Percentiles rank a stretch among this genome's conserved stretches.
These are phyloP conservation scores for Geotrichum siamense DNA, from an alignment of 1,139 yeast species.

Conservation along the genomic window DNA sequence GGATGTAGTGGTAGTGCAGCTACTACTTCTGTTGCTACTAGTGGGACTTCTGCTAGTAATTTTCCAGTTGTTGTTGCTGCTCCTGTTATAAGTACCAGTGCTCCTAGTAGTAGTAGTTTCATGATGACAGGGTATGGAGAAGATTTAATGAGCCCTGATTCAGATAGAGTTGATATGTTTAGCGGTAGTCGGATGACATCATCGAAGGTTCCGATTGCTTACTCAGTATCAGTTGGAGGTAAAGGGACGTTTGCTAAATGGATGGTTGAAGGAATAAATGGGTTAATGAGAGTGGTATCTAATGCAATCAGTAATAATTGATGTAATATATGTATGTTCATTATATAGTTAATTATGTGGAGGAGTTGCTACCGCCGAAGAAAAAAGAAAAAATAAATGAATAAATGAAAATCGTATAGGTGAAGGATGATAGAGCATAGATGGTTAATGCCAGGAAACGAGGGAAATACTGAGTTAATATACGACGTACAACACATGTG, in stretches of 20 bases:
- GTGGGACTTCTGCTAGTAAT: neutral
- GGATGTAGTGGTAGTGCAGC: neutral
- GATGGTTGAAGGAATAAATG: conserved; percentile 71
- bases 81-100: neutral
- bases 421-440: neutral
- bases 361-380: neutral
- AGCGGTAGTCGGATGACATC: conserved; percentile 15
- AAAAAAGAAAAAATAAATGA: neutral
- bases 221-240: conserved; percentile 60
- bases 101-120: neutral
- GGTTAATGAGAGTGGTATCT: conserved; percentile 43
- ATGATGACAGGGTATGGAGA: neutral
- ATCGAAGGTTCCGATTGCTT: conserved; percentile 33
- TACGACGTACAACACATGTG: too few species aligned
- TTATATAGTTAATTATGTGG: neutral
- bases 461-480: too few species aligned
- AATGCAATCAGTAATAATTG: conserved; percentile 14
- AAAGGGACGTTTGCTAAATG: conserved; percentile 57
- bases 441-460: neutral
- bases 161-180: conserved; percentile 13
- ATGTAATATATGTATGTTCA: neutral
- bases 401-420: neutral
- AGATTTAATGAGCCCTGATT: conserved; percentile 3
- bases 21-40: neutral
- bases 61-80: neutral